phyloP scores from a whole-genome alignment of 495 filamentous ascomycete species.

The Aspergillus sclerotioniger region DNA sequence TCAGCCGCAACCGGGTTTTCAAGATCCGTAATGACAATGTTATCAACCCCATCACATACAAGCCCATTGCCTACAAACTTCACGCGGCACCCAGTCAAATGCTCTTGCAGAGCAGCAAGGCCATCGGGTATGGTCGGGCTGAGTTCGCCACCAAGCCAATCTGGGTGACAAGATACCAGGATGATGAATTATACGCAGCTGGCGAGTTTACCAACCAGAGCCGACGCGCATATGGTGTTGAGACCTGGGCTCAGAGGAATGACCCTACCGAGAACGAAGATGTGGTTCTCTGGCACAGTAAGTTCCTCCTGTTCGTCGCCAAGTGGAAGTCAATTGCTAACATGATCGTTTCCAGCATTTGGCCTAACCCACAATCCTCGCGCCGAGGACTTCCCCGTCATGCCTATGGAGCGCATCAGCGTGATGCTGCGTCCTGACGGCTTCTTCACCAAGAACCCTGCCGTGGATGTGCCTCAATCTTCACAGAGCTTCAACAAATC shows the following conservation, averaged over 20 bases:
- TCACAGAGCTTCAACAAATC: conserved; percentile 42
- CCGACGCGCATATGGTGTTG: conserved; percentile 57
- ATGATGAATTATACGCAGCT: conserved; percentile 76
- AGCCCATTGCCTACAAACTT: conserved; percentile 79
- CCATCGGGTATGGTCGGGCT: conserved; percentile 68
- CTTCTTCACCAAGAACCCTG: conserved; percentile 74
- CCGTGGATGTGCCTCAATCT: conserved; percentile 66
- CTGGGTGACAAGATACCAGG: conserved; percentile 76
- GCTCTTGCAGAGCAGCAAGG: conserved; percentile 67
- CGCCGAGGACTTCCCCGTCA: conserved; percentile 64
- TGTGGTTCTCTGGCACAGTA: conserved; percentile 57
- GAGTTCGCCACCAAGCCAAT: conserved; percentile 82
- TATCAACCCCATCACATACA: conserved; percentile 69
- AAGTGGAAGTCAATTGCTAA: conserved; percentile 9
- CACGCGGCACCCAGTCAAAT: conserved; percentile 72
- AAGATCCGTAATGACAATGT: conserved; percentile 72
- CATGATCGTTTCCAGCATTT: conserved; percentile 39
- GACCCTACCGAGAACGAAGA: conserved; percentile 52
- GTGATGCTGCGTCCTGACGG: conserved; percentile 68
- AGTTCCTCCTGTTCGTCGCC: conserved; percentile 15
- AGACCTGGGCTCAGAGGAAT: conserved; percentile 50
- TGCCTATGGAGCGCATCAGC: conserved; percentile 62
- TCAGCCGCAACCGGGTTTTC: conserved; percentile 65
- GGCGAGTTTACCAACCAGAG: conserved; percentile 89
- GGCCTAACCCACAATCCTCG: conserved; percentile 61